These are phyloP conservation scores for Zostera marina DNA, from an alignment of 116 monocot species.

Conservation along the genomic window DNA sequence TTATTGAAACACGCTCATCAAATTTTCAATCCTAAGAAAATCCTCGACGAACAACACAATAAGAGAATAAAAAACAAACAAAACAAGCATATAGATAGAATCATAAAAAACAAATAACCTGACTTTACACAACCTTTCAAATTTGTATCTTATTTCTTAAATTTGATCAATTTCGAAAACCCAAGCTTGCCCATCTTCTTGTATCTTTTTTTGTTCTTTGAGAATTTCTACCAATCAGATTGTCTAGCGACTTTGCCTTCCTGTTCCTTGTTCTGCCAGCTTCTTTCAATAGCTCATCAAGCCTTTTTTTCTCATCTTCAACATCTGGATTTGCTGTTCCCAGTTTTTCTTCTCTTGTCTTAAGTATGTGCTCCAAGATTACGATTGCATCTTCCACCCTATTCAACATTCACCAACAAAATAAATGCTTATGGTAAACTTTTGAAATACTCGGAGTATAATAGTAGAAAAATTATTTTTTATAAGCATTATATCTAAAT, in stretches of 20 bases:
- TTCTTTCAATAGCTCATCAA: conserved; percentile 69
- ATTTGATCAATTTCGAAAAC: conserved; percentile 17
- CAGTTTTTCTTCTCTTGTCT: conserved; percentile 69
- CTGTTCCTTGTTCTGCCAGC: conserved; percentile 49
- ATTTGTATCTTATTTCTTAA: conserved; percentile 10
- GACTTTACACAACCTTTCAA: conserved; percentile 6
- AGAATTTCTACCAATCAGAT: conserved; percentile 49
- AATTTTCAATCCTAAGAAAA: too few species aligned
- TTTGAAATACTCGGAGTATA: too few species aligned
- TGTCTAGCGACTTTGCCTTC: conserved; percentile 63
- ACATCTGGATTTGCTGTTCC: conserved; percentile 88
- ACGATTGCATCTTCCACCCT: conserved; percentile 81
- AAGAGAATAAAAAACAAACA: too few species aligned
- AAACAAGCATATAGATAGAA: too few species aligned
- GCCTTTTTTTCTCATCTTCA: conserved; percentile 64
- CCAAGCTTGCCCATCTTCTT: conserved; percentile 55
- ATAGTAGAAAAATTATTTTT: too few species aligned
- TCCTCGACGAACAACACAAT: too few species aligned
- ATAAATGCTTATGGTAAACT: too few species aligned
- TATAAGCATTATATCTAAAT: too few species aligned
- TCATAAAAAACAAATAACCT: neutral
- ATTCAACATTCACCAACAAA: conserved; percentile 9
- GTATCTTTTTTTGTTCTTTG: conserved; percentile 38
- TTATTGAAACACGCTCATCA: too few species aligned
- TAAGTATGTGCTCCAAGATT: conserved; percentile 57